These are phyloP conservation scores for Mrakia frigida DNA, from an alignment of 768 basidiomycete species.

Conservation along the genomic window DNA sequence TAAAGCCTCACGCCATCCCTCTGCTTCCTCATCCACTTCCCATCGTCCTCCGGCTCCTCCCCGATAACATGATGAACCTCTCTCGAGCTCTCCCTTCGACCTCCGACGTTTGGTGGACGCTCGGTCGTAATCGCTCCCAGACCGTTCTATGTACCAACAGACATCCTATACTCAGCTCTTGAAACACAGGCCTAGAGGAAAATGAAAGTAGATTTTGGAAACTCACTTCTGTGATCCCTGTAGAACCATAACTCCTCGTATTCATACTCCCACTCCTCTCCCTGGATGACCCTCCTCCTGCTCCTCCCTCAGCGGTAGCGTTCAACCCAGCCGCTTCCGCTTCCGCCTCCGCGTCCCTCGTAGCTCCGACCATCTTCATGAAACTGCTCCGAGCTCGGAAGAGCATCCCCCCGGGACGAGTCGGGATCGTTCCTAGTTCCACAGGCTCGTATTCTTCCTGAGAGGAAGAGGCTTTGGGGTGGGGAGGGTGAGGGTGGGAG, in stretches of 20 bases:
- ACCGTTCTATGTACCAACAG: too few relatives aligned
- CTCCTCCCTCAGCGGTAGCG: background rate
- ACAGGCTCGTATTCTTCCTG: constrained; percentile 1
- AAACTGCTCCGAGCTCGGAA: background rate
- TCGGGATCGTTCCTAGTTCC: background rate
- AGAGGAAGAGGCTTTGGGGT: background rate
- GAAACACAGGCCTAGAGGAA: too few relatives aligned
- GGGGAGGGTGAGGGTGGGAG: background rate
- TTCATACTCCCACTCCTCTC: background rate
- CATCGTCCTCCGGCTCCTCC: background rate
- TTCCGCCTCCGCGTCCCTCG: background rate
- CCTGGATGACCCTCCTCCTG: background rate
- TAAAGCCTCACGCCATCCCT: background rate
- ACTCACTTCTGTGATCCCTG: background rate
- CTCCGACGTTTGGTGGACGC: background rate
- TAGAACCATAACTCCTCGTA: background rate
- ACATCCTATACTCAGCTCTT: background rate
- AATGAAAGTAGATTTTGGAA: too few relatives aligned
- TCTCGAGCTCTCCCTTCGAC: background rate
- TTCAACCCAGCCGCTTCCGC: background rate
- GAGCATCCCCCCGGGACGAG: background rate
- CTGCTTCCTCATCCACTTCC: constrained; percentile 6
- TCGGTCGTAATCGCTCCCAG: background rate
- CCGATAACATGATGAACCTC: background rate
- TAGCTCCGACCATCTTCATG: background rate